Evolutionary conservation across 2,329 filamentous ascomycete genomes (phyloP), one percentile per base, ranked within the genome.

Genomic region (Leptosphaerulina australis): DNA sequence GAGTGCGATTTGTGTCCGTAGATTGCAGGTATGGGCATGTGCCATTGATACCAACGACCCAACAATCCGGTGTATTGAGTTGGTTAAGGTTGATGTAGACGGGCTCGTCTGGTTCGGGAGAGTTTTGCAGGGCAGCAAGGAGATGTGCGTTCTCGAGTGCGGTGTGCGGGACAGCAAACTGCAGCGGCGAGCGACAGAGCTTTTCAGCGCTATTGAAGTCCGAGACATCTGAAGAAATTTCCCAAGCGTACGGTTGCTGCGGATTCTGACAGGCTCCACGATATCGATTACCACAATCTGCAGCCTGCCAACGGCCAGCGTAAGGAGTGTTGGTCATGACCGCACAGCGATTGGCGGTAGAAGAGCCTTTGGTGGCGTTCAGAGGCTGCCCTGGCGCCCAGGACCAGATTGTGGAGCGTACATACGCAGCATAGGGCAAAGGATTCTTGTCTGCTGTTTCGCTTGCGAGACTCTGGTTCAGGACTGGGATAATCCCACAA

Each of bases 1-100:
- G 70, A 33, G 74, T 74, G 28, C 75, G 67, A 41, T 78, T 66
- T 21, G 73, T 71, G 17, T 79, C 73, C 4, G 72, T 67, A 29
- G 75, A 69, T 8, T 74, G 59, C 3, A 71, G 68, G 62, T 88
- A 88, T 1, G 84, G 83, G 72, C 86, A 88, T 0, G 74, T 78
- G 0, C 76, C 75, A 46, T 83, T 81, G 17, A 78, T 70, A 0
- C 82, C 83, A 0, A 76, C 70, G 2, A 85, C 63, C 86, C 86
- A 88, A 67, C 86, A 88, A 4, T 76, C 76, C 5, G 74, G 66
- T 0, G 79, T 67, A 56, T 83, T 77, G 10, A 86, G 71, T 10
- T 80, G 81, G 57, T 88, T 88, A 54, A 87, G 79, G 58, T 87
- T 79, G 30, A 88, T 60, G 76, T 81, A 87, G 5, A 85, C 65